Evolutionary conservation across 2,329 filamentous ascomycete genomes (phyloP), one percentile per base, ranked within the genome.

Genomic region (Fusarium sp.): DNA sequence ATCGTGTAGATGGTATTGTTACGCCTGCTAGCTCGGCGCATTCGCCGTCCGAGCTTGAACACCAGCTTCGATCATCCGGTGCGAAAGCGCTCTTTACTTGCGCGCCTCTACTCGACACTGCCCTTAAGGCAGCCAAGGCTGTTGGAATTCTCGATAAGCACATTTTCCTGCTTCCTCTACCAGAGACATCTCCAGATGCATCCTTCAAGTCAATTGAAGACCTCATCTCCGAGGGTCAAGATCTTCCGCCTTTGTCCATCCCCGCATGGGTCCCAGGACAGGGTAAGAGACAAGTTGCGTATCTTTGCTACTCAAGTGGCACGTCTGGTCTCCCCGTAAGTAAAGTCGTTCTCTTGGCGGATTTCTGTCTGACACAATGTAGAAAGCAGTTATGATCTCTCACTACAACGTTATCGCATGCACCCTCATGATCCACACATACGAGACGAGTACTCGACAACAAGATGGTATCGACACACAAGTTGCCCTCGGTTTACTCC

Each of bases 381-480:
- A 92, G 88, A 94, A 94, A 90, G 92, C 92, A 34, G 92, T 95
- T 46, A 94, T 93, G 91, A 92, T 95, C 63, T 92, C 92, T 6
- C 92, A 95, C 77, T 82, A 83, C 40, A 95, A 95, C 72, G 90
- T 95, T 44, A 94, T 95, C 50, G 88, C 92, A 51, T 95, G 95
- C 74, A 86, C 89, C 0, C 74, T 94, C 32, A 92, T 94, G 77
- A 53, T 69, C 83, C 90, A 61, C 75, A 75, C 22, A 75, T 84
- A 2, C 88, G 77, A 63, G 77, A 85, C 55, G 29, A 73, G 66
- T 64, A 82, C 61, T 25, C 77, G 43, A 73, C 82, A 68, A 76
- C 80, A 69, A 61, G 77, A 78, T 6, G 76, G 76, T 8, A 63
- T 85, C 32, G 76, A 79, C 6, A 84, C 79, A 2, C 81, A 86